Percentiles rank a stretch among this genome's conserved stretches.
Evolutionary conservation across 208 protist species (phyloP).

Genomic region (Leishmania turanica): DNA sequence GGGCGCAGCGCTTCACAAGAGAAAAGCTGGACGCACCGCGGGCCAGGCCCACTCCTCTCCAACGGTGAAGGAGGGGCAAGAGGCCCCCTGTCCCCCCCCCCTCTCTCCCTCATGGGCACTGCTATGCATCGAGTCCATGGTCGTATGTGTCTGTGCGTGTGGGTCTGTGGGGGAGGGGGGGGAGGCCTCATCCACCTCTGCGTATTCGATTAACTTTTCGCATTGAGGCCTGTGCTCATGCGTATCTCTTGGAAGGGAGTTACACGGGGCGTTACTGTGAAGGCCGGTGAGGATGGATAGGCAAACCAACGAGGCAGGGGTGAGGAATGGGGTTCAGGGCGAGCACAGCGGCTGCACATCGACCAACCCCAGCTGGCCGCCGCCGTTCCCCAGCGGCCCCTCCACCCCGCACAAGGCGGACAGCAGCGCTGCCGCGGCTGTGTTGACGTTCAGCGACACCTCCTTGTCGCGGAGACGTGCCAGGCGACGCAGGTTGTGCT

Average conservation of each 20-base stretch:
- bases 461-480: conserved; percentile 42
- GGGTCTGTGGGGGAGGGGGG: neutral
- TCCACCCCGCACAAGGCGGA: conserved; percentile 36
- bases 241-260: neutral
- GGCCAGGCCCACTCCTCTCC: neutral
- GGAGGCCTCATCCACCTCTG: neutral
- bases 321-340: neutral
- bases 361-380: neutral
- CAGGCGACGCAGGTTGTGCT: conserved; percentile 25
- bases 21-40: neutral
- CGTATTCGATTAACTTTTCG: neutral
- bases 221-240: neutral
- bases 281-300: neutral
- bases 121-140: neutral
- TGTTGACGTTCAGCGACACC: conserved; percentile 84
- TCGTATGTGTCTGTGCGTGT: neutral
- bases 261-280: neutral
- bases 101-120: neutral
- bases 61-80: neutral
- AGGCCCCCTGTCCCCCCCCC: neutral
- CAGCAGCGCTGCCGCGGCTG: conserved; percentile 70
- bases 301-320: neutral
- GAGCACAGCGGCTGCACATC: conserved; percentile 10
- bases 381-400: neutral
- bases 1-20: neutral